Evolutionary conservation across 495 filamentous ascomycete genomes (phyloP), one percentile per base, ranked within the genome.

Genomic region (Aspergillus leporis): DNA sequence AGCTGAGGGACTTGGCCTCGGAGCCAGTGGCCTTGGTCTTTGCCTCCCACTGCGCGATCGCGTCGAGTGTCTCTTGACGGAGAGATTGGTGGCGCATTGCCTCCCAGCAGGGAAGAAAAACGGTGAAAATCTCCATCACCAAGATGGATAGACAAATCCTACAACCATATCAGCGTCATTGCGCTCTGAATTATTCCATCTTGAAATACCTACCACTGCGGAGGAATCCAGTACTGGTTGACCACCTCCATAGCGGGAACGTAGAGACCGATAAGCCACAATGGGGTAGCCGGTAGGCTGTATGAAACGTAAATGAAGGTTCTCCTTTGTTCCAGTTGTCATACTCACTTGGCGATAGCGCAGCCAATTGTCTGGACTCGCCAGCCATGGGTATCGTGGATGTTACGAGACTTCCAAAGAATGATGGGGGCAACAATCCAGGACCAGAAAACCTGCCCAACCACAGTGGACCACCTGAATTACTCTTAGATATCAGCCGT

Each of bases 301-400:
- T 45, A 7, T 16, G 55, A 41, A n/a, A 30, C 21, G 45, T 63
- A 41, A 61, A 47, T 43, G 56, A 25, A 48, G 16, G 28, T 22
- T 53, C 3, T 25, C 54, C 19, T 16, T 3, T 18, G 8, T n/a
- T 55, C 14, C 49, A 3, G 23, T 52, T 34, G 19, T 19, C 23
- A 45, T 32, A 48, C 63, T 55, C 8, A 58, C 71, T 58, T 70
- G 78, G 84, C 81, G 55, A 89, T 58, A 59, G 81, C 81, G 63
- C 84, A 86, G 21, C 78, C 70, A 30, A 83, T 84, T 12, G 86
- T 89, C 63, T 90, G 86, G 4, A 79, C 60, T n/a, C 85, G 79
- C 87, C 87, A 90, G 54, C 83, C 81, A 53, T 89, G 82, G 5
- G 86, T 85, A 61, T 90, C 87, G 49, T 72, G 78, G 57, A 90